Conservation (phyloP, 495 filamentous ascomycete species). For the Talaromyces proteolyticus region DNA sequence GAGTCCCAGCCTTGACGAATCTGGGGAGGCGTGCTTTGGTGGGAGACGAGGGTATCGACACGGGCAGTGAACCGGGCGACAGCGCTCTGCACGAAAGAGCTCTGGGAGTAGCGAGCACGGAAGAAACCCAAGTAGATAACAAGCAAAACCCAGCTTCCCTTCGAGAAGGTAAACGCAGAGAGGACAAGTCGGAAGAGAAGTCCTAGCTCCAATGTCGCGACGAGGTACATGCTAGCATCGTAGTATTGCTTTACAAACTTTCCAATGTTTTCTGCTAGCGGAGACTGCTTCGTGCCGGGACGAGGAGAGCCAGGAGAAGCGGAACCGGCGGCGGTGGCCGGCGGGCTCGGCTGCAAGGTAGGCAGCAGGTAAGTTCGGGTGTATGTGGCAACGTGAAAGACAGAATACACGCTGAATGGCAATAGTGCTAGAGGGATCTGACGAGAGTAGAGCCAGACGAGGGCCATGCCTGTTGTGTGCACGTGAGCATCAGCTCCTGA, state of each 20-base stretch:
- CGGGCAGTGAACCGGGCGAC: conserved; percentile 66
- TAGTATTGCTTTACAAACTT: conserved; percentile 97
- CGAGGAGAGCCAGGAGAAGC: conserved; percentile 44
- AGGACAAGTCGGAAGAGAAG: conserved; percentile 79
- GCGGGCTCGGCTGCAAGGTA: conserved; percentile 36
- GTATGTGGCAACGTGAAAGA: conserved; percentile 93
- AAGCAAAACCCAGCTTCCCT: conserved; percentile 84
- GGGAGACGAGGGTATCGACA: conserved; percentile 73
- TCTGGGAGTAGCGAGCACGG: conserved; percentile 84
- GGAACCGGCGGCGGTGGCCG: conserved; percentile 25
- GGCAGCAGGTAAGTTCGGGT: conserved; percentile 49
- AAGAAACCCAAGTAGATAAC: conserved; percentile 86
- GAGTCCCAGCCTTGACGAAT: conserved; percentile 76
- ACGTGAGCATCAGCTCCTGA: background rate
- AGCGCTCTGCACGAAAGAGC: conserved; percentile 79
- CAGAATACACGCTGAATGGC: conserved; percentile 92
- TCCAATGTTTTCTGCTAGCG: conserved; percentile 75
- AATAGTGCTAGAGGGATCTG: conserved; percentile 87
- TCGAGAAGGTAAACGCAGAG: conserved; percentile 76
- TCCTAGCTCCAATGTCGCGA: conserved; percentile 67
- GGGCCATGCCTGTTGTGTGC: conserved; percentile 67
- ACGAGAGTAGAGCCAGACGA: conserved; percentile 89
- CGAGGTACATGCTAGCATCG: conserved; percentile 79
- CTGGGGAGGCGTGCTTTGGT: conserved; percentile 82
- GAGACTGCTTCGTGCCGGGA: conserved; percentile 56